Base-by-base conservation (phyloP, 306 rosid species). In the Gleditsia sinensis region DNA sequence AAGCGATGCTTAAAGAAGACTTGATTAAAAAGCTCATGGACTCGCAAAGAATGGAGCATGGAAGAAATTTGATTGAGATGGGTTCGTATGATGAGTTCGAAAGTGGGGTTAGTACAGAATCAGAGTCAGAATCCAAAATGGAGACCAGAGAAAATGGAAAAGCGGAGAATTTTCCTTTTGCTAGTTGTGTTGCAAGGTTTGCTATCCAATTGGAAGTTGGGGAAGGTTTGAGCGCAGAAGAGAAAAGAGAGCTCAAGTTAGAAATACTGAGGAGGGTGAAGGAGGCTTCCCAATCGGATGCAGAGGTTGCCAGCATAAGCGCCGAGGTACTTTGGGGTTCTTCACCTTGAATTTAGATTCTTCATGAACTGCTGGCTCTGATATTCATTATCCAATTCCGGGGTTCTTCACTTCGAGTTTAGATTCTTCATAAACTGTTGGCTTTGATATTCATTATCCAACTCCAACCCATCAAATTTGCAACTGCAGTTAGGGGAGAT, bases 281-380 rank as follows among this genome's bases (percentile, higher is more conserved):
- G 73, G 88, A 72, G 57, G 83, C 80, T 74, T 84, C 92, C 5
- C 57, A 43, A 33, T 87, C 88, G 30, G 89, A 85, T 0, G 89
- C 79, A 9, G 97, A 91, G 77, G 33, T 58, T 34, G 90, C 90
- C 17, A 49, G 84, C 45, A 71, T 87, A 77, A 74, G 72, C 37
- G 70, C 88, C 3, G 89, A 87, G 69, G 78, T 91, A 24, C 53
- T 89, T 2, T 91, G 97, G 94, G 92, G 94, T 50, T 80, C 93
- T 75, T 85, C 87, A 2, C 85, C 85, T 63, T 87, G 73, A 72
- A 75, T 28, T 14, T 30, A 9, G 39, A 25, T 63, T 33, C 13
- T n/a, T n/a, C n/a, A n/a, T n/a, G n/a, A n/a, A n/a, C n/a, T n/a
- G n/a, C n/a, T n/a, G n/a, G n/a, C n/a, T n/a, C n/a, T n/a, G n/a